Conservation (phyloP, 495 filamentous ascomycete species). For the Aspergillus nanangensis region DNA sequence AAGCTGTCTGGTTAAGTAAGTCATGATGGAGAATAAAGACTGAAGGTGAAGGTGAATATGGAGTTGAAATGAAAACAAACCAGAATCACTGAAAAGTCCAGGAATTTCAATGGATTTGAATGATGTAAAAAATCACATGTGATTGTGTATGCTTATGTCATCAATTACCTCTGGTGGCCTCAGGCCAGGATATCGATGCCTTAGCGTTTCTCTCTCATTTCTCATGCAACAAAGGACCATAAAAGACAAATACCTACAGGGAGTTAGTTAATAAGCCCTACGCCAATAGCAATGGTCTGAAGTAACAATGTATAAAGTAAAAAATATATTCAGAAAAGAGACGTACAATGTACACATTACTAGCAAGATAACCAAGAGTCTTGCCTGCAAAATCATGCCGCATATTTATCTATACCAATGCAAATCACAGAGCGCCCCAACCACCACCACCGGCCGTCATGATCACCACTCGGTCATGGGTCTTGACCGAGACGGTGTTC, state of each 20-base stretch:
- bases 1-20: too few relatives aligned
- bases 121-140: too few relatives aligned
- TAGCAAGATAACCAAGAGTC: background rate
- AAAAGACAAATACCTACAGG: too few relatives aligned
- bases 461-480: constrained; percentile 84
- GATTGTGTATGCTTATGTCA: too few relatives aligned
- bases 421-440: constrained; percentile 30
- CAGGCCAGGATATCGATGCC: background rate
- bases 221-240: too few relatives aligned
- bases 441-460: constrained; percentile 53
- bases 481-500: constrained; percentile 83
- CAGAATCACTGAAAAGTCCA: background rate
- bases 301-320: background rate
- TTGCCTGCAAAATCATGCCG: background rate
- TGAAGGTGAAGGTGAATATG: background rate
- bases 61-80: background rate
- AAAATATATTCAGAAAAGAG: too few relatives aligned
- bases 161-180: background rate
- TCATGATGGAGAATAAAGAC: background rate
- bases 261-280: background rate
- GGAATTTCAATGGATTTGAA: too few relatives aligned
- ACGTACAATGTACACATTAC: background rate
- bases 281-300: too few relatives aligned
- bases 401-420: background rate
- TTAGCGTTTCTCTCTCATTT: too few relatives aligned